Evolutionary conservation across 768 basidiomycete genomes (phyloP).

Genomic region (Steccherinum ochraceum): DNA sequence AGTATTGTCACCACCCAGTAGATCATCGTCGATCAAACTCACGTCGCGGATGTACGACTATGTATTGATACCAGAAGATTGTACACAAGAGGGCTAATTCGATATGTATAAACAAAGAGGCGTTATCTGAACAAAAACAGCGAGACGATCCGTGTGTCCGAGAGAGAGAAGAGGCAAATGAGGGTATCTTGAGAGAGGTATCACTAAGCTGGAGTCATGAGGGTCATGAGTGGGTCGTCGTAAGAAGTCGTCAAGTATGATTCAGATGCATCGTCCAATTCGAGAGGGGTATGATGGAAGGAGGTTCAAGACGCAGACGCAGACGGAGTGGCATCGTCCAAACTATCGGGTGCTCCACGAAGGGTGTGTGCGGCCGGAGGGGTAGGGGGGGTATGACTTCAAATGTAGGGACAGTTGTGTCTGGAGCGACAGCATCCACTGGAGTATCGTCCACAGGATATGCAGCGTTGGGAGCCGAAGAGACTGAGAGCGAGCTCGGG

Average conservation of each 20-base stretch:
- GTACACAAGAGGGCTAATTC: background rate
- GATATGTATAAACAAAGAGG: background rate
- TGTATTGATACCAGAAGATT: background rate
- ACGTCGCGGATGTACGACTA: background rate
- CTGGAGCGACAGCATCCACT: background rate
- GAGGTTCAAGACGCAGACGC: background rate
- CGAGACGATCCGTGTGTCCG: background rate
- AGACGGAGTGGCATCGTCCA: background rate
- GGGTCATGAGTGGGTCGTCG: no score
- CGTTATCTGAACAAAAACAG: conserved; percentile 14
- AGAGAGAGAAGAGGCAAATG: background rate
- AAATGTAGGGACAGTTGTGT: background rate
- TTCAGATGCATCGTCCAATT: background rate
- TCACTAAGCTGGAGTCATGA: no score
- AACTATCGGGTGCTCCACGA: background rate
- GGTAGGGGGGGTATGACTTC: background rate
- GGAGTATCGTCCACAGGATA: conserved; percentile 8
- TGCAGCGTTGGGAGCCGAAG: conserved; percentile 1
- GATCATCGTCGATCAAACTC: conserved; percentile 3
- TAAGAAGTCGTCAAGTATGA: background rate
- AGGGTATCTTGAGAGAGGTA: background rate
- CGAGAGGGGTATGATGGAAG: background rate
- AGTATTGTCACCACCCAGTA: conserved; percentile 35
- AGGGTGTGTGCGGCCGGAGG: background rate
- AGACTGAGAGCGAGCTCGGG: background rate